Base-by-base conservation (phyloP, 2,329 filamentous ascomycete species). In the Paraphaeosphaeria sporulosa region DNA sequence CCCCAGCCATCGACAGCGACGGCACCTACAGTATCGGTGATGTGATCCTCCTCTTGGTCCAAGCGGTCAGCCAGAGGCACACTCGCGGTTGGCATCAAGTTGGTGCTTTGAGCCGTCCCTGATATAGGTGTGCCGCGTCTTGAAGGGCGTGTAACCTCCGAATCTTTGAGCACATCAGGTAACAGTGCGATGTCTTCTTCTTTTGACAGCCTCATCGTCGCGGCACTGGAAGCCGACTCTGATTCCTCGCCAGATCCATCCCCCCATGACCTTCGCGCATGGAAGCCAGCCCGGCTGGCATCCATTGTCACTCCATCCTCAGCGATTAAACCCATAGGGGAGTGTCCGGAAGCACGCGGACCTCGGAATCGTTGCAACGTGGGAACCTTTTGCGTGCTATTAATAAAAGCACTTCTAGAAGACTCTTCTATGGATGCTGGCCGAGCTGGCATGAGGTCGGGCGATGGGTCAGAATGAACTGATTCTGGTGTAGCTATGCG, bases 21-120 rank as follows among this genome's bases (percentile, higher is more conserved):
- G 30, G 94, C 95, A 47, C 96, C 95, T 60, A 99, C 93, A 13
- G 95, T 99, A 80, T 99, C 95, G 2, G 90, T 96, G 68, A 99
- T 84, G 71, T 90, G 85, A 63, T 92, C 88, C 23, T 82, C 76
- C 50, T 61, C 66, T 64, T 13, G 36, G 21, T 8, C 61, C 47
- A 8, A 57, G 42, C 19, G 27, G 15, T 27, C 30, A 49, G 23
- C 9, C 19, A 30, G 46, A 63, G 25, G n/a, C 19, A 49, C 21
- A 55, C 40, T 30, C 58, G 55, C 19, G 19, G 43, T 52, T 2
- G 63, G 60, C n/a, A 55, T 60, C 10, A 50, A 51, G n/a, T 60
- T 55, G 23, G 61, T 63, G 27, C 70, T 65, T n/a, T 63, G 60
- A 6, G 62, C 61, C 49, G 66, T 58, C 12, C 53, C 59, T 25